Evolutionary conservation across 371 early-diverging fungal species (phyloP).

Genomic region (Fennellomyces sp.): DNA sequence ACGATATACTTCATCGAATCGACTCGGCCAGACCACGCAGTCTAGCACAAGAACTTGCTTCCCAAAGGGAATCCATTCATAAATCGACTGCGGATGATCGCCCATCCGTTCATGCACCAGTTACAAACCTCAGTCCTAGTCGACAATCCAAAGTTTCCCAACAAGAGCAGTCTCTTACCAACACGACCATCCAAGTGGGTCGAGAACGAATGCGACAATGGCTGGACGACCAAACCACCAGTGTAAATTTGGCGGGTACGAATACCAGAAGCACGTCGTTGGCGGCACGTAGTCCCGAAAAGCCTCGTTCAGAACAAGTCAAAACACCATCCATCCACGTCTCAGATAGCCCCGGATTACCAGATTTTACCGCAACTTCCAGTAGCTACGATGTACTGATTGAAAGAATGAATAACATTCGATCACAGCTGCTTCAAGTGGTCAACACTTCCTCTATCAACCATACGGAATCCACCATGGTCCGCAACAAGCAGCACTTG

Average conservation of each 20-base stretch:
- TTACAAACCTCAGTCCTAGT: too few relatives aligned
- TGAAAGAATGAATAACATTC: background rate
- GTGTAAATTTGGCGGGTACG: background rate
- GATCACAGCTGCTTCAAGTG: background rate
- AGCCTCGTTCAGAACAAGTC: background rate
- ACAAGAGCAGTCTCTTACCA: too few relatives aligned
- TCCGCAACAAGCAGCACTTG: background rate
- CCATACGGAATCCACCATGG: background rate
- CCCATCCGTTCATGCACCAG: too few relatives aligned
- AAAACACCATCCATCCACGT: background rate
- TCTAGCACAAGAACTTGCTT: too few relatives aligned
- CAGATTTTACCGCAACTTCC: background rate
- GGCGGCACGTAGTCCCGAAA: background rate
- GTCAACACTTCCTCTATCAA: background rate
- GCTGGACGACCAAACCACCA: background rate
- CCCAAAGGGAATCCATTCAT: too few relatives aligned
- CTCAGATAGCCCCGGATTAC: background rate
- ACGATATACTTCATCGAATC: too few relatives aligned
- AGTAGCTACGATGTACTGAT: background rate
- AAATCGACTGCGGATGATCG: too few relatives aligned
- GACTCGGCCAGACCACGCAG: too few relatives aligned
- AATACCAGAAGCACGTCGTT: background rate
- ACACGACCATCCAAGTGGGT: too few relatives aligned
- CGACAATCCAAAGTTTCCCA: too few relatives aligned
- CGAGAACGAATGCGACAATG: background rate